Base-by-base conservation (phyloP, 805 yeast species). In the Metschnikowia santaceciliae region DNA sequence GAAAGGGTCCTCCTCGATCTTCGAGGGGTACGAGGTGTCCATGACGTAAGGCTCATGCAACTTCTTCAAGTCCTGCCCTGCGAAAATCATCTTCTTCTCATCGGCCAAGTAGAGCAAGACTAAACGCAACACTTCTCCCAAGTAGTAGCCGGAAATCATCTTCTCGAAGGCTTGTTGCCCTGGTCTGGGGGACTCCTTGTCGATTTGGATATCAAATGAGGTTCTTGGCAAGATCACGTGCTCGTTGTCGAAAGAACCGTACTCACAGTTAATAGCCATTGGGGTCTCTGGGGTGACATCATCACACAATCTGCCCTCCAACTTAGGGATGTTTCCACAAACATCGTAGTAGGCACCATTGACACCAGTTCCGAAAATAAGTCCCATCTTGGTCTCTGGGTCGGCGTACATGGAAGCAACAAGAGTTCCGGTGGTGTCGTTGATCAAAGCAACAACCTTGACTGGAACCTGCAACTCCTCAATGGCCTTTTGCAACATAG, bases 181-280 rank as follows among this genome's bases (percentile, higher is more conserved):
- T 46, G 97, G 97, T 74, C 97, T 86, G 62, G 98, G 98, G 38
- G 96, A 86, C 64, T 87, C 86, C 30, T 71, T 75, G 70, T 92
- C 98, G 58, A 92, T 85, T 58, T 75, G 77, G 49, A 84, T 66
- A 70, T 92, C 99, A 69, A 83, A 92, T 68, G 84, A 85, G 59
- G 96, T 91, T 74, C 97, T 83, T 66, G 98, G 98, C 61, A 92
- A 79, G 34, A 84, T 80, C 8, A 60, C 52, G 64, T 86, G 95
- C 71, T 90, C 97, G 67, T 90, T 91, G 70, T 92, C 98, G 67
- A 92, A 92, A 6, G 97, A 92, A 64, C 99, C 98, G 75, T 92
- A 92, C 76, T 92, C 99, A 78, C 97, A 90, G 79, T 92, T 92
- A 69, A 92, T 92, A 49, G 97, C 97, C 96, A 92, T 91, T 56